Evolutionary conservation across 331 rosid genomes (phyloP).

Genomic region (Prunus yedoensis): DNA sequence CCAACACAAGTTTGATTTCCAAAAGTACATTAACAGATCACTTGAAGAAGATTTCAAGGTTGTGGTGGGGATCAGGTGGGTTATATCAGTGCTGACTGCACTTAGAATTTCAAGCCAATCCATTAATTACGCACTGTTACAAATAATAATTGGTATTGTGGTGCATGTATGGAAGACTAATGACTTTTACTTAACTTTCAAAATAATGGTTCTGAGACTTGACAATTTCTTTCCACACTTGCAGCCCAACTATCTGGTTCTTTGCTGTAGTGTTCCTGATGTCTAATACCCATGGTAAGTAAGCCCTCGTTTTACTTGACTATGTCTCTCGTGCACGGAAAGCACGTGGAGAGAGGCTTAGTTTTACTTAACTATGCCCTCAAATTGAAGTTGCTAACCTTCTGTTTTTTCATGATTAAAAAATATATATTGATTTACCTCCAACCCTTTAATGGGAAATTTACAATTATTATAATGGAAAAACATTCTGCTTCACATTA

Average conservation of each 20-base stretch:
- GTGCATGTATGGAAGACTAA: neutral
- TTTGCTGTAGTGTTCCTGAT: conserved; percentile 27
- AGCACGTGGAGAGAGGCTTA: too few species aligned
- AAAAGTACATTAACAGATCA: conserved; percentile 33
- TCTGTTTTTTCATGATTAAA: too few species aligned
- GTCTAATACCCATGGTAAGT: conserved; percentile 24
- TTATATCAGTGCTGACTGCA: neutral
- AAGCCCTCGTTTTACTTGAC: neutral
- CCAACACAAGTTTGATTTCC: conserved; percentile 27
- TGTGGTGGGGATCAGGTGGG: conserved; percentile 37
- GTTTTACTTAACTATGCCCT: too few species aligned
- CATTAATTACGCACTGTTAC: neutral
- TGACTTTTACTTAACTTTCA: neutral
- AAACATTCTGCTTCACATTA: too few species aligned
- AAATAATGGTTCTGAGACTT: neutral
- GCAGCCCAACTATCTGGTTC: conserved; percentile 35
- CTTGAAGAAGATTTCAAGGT: conserved; percentile 38
- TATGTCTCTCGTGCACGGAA: too few species aligned
- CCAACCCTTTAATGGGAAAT: neutral
- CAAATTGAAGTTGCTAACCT: too few species aligned
- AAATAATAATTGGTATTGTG: too few species aligned
- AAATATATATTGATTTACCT: too few species aligned
- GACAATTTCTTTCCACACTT: neutral
- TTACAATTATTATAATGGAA: neutral
- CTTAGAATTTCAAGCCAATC: neutral